Percentiles rank a stretch among this genome's conserved stretches.
phyloP scores from a whole-genome alignment of 495 filamentous ascomycete genomes.

The Thermothielavioides terrestris region DNA sequence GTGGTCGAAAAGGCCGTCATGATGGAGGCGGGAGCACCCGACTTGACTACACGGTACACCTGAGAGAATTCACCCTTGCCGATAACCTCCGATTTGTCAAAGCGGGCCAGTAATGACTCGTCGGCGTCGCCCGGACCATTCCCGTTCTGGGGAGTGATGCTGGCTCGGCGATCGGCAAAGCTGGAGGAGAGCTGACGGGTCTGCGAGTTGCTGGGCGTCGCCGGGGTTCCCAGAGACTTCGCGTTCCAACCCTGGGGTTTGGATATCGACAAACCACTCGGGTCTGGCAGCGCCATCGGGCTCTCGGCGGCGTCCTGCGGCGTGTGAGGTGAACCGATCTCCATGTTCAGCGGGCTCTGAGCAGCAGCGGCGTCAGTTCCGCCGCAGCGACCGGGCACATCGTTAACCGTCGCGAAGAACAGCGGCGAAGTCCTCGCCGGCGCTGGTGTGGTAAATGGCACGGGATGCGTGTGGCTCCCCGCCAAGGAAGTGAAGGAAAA shows the following conservation, averaged over 20 bases:
- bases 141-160: slow-evolving; percentile 45
- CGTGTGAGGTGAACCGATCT: slow-evolving; percentile 62
- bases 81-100: slow-evolving; percentile 65
- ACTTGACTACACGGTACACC: slow-evolving; percentile 67
- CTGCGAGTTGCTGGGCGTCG: slow-evolving; percentile 62
- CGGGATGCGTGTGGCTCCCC: slow-evolving; percentile 6
- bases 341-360: slow-evolving; percentile 44
- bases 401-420: slow-evolving; percentile 10
- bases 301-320: slow-evolving; percentile 66
- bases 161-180: slow-evolving; percentile 35
- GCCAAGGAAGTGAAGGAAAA: slow-evolving; percentile 17
- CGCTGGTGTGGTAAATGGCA: slow-evolving; percentile 12
- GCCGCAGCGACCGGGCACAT: slow-evolving; percentile 24
- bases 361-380: slow-evolving; percentile 36
- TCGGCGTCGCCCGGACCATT: slow-evolving; percentile 61
- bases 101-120: slow-evolving; percentile 55
- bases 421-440: slow-evolving; percentile 6
- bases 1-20: slow-evolving; percentile 20
- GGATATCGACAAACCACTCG: slow-evolving; percentile 72
- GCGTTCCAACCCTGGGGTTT: slow-evolving; percentile 32
- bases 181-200: slow-evolving; percentile 40
- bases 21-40: slow-evolving; percentile 18
- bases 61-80: slow-evolving; percentile 88
- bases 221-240: slow-evolving; percentile 40
- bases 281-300: slow-evolving; percentile 63